A percentile compares a stretch with the other conserved stretches of the same genome.
Conservation (phyloP, 1,284 basidiomycete species). For the Melampsora americana region DNA sequence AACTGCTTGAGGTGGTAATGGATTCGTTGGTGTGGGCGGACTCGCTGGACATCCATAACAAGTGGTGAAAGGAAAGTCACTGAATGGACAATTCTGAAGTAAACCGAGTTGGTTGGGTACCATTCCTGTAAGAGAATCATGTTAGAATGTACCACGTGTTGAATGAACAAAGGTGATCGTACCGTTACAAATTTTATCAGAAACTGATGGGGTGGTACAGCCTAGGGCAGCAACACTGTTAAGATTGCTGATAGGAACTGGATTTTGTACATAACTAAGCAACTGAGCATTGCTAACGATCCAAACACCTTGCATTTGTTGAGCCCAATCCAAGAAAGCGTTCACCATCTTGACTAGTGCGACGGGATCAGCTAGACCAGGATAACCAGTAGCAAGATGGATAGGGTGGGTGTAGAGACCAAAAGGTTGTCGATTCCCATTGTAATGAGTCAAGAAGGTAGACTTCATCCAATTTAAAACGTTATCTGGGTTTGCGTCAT, state of each 20-base stretch:
- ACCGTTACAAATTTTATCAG: conserved; percentile 68
- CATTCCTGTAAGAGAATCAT: conserved; percentile 25
- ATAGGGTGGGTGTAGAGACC: conserved; percentile 79
- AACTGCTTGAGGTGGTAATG: conserved; percentile 64
- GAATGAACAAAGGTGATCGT: conserved; percentile 56
- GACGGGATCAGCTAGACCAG: conserved; percentile 60
- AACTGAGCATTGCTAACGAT: conserved; percentile 72
- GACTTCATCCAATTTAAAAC: conserved; percentile 70
- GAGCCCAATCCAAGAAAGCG: conserved; percentile 75
- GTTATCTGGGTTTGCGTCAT: conserved; percentile 58
- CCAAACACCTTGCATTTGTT: conserved; percentile 69
- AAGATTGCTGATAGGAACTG: conserved; percentile 65
- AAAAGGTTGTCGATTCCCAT: conserved; percentile 71
- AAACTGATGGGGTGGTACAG: conserved; percentile 62
- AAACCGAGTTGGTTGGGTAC: conserved; percentile 55
- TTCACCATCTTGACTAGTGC: conserved; percentile 71
- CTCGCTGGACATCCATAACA: conserved; percentile 71
- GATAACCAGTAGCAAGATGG: conserved; percentile 66
- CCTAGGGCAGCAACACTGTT: conserved; percentile 61
- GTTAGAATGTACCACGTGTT: background rate
- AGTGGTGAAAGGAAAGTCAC: conserved; percentile 66
- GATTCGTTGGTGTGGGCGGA: conserved; percentile 62
- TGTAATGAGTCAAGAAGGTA: conserved; percentile 69
- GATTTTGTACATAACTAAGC: conserved; percentile 70
- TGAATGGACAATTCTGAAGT: conserved; percentile 64